Evolutionary conservation across 345 rosid species (phyloP), one percentile per base, ranked within the genome.

Genomic region (Durio zibethinus): DNA sequence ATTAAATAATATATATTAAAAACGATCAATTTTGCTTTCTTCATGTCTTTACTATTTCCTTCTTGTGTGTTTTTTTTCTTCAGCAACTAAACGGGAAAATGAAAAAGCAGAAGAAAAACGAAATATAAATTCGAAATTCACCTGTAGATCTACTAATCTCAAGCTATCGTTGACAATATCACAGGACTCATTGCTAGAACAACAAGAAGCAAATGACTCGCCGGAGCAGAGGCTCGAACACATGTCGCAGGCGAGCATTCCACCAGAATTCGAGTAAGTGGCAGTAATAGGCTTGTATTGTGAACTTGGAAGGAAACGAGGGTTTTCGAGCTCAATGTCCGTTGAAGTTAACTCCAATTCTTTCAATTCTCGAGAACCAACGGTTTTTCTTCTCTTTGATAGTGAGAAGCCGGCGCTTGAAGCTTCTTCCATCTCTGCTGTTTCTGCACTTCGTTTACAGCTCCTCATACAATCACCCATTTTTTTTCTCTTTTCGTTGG

Each of bases 71-170:
- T 43, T 53, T 1, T 12, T 69, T 71, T 81, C 48, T 74, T 50
- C 62, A 23, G 48, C 18, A 75, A 80, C 35, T 78, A 80, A 83
- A 75, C 67, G 4, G 52, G 4, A 75, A 67, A 48, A 3, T 23
- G 29, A 74, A 14, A 73, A 9, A 45, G 73, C 5, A 48, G 66
- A 40, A 29, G 1, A 7, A 10, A 68, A 16, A 1, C 53, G 20
- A 53, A 23, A 40, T 23, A 15, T 10, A 35, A 60, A 16, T 31
- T 59, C 43, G 72, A 64, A 78, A 74, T 59, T 82, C 71, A 88
- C 95, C 93, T 89, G 82, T 80, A 83, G 93, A 91, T 91, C 95
- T 85, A 70, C 72, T 23, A 50, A 47, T 27, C 73, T 50, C 64
- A 66, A 61, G 56, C 68, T 61, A 60, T 87, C 88, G 74, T 31